Evolutionary conservation across 129 eudicot genomes (phyloP).

Genomic region (Chrysanthemum makinoi): DNA sequence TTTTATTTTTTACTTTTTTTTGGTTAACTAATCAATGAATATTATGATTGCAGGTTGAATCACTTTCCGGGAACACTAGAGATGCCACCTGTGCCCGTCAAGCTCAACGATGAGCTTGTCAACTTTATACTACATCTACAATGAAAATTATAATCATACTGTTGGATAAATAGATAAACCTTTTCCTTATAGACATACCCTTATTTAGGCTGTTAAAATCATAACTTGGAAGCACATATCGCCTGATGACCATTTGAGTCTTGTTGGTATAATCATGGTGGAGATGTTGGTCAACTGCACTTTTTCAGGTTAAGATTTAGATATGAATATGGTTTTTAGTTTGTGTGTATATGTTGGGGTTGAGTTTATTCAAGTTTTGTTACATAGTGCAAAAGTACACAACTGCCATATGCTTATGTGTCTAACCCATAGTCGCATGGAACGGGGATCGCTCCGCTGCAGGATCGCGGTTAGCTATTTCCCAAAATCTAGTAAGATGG

Average conservation of each 20-base stretch:
- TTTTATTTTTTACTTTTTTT: not conserved
- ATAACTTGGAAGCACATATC: not conserved
- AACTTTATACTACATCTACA: conserved; percentile 46
- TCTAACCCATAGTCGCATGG: too few species aligned
- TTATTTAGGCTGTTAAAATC: not conserved
- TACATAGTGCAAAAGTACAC: conserved; percentile 2
- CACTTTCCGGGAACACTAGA: conserved; percentile 41
- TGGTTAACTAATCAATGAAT: not conserved
- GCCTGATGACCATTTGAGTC: not conserved
- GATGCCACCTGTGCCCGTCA: conserved; percentile 64
- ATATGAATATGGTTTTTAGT: conserved; percentile 9
- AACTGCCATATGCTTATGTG: too few species aligned
- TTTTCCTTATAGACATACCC: not conserved
- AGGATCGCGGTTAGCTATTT: too few species aligned
- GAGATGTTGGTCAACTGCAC: not conserved
- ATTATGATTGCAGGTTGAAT: conserved; percentile 36
- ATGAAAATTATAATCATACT: not conserved
- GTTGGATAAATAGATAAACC: not conserved
- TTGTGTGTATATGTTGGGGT: conserved; percentile 2
- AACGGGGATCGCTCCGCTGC: too few species aligned
- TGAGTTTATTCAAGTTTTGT: conserved; percentile 1
- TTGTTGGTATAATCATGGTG: not conserved
- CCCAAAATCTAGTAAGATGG: too few species aligned
- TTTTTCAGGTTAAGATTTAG: not conserved
- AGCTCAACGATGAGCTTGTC: conserved; percentile 56